These are phyloP conservation scores for Alternaria sp. DNA, from an alignment of 2,329 filamentous ascomycete genomes.

Conservation along the genomic window DNA sequence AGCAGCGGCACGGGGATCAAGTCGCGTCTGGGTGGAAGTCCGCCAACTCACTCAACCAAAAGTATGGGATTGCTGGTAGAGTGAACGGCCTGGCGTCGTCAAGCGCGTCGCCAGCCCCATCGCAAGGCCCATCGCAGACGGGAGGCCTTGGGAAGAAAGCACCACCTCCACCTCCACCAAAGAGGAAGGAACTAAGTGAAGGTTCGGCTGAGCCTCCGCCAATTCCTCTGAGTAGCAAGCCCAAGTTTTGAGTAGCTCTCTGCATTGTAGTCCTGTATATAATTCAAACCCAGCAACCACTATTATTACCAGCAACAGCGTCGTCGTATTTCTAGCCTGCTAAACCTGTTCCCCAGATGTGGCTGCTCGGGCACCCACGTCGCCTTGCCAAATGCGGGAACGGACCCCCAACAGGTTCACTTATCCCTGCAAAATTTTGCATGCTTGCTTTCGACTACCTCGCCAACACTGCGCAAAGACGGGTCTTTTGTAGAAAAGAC, in stretches of 20 bases:
- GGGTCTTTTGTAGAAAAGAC: background rate
- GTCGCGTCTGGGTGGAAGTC: constrained; percentile 67
- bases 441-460: background rate
- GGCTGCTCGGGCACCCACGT: constrained; percentile 5
- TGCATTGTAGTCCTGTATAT: background rate
- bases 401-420: constrained; percentile 15
- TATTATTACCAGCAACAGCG: background rate
- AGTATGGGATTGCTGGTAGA: constrained; percentile 65
- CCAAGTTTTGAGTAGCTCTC: constrained; percentile 45
- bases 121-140: constrained; percentile 37
- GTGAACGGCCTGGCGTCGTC: constrained; percentile 55
- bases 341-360: constrained; percentile 5
- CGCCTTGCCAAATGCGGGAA: background rate
- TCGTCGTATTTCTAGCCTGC: background rate
- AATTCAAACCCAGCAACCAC: background rate
- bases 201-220: constrained; percentile 60
- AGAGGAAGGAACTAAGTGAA: constrained; percentile 61
- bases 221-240: constrained; percentile 66
- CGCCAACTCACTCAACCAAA: constrained; percentile 67
- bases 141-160: constrained; percentile 60
- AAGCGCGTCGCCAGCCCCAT: constrained; percentile 32
- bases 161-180: constrained; percentile 67
- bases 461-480: background rate
- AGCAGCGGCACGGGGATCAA: constrained; percentile 74
- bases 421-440: constrained; percentile 11